phyloP scores from a whole-genome alignment of 345 rosid genomes.

The Aquilaria yunnanensis region DNA sequence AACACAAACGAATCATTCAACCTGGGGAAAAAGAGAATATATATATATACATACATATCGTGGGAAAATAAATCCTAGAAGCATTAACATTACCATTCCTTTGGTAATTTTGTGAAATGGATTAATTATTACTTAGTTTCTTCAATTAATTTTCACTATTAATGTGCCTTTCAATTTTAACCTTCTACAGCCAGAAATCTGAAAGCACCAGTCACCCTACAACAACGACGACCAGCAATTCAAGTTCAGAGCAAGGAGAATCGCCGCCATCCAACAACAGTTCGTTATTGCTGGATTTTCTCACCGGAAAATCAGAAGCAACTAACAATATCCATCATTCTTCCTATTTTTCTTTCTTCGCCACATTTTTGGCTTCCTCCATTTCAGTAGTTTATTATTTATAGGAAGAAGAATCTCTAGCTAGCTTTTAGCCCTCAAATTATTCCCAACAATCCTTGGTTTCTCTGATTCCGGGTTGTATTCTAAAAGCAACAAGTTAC shows the following conservation, averaged over 20 bases:
- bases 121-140: too few relatives aligned
- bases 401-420: not conserved
- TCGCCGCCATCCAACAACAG: conserved; percentile 16
- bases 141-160: too few relatives aligned
- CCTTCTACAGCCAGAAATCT: conserved; percentile 45
- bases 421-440: too few relatives aligned
- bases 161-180: not conserved
- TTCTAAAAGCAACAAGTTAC: conserved; percentile 10
- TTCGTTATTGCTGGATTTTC: conserved; percentile 43
- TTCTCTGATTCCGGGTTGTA: not conserved
- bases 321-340: not conserved
- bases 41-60: too few relatives aligned
- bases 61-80: too few relatives aligned
- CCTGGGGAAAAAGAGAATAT: too few relatives aligned
- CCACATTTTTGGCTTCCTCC: conserved; percentile 11
- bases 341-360: conserved; percentile 16
- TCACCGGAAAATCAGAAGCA: conserved; percentile 28
- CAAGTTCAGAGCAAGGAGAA: conserved; percentile 23
- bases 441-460: too few relatives aligned
- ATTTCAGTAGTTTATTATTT: conserved; percentile 3
- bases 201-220: conserved; percentile 27
- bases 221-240: not conserved
- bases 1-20: too few relatives aligned
- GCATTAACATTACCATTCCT: too few relatives aligned
- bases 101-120: too few relatives aligned